Evolutionary conservation across 345 rosid genomes (phyloP).

Genomic region (Viola odorata): DNA sequence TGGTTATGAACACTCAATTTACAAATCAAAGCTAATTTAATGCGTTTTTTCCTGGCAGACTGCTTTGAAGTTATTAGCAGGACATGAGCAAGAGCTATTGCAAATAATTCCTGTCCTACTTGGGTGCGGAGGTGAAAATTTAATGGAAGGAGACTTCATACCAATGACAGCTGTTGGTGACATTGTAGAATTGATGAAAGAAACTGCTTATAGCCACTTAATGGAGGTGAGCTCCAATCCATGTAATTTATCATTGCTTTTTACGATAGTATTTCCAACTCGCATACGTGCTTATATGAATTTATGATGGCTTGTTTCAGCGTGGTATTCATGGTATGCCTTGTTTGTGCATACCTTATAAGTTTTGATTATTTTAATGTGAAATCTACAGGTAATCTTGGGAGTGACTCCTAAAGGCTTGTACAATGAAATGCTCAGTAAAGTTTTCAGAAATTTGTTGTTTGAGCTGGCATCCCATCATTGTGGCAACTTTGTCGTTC

Average conservation of each 20-base stretch:
- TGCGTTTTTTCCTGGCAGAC: slow-evolving; percentile 45
- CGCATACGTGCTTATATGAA: neutral
- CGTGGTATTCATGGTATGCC: neutral
- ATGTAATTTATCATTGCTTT: neutral
- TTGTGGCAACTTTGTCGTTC: slow-evolving; percentile 91
- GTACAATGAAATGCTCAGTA: slow-evolving; percentile 58
- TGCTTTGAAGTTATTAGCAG: slow-evolving; percentile 59
- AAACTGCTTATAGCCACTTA: slow-evolving; percentile 81
- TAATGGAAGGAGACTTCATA: slow-evolving; percentile 37
- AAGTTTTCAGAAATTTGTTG: slow-evolving; percentile 65
- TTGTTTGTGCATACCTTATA: neutral
- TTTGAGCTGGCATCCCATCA: slow-evolving; percentile 68
- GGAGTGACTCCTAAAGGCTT: slow-evolving; percentile 78
- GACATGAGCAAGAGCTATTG: slow-evolving; percentile 56
- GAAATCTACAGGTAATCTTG: slow-evolving; percentile 74
- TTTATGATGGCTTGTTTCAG: too few relatives aligned
- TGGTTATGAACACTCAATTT: too few relatives aligned
- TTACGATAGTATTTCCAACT: neutral
- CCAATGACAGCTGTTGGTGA: slow-evolving; percentile 31
- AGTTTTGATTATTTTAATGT: neutral
- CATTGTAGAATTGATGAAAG: slow-evolving; percentile 51
- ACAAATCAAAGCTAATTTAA: too few relatives aligned
- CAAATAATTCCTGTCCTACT: slow-evolving; percentile 61
- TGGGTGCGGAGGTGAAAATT: slow-evolving; percentile 42
- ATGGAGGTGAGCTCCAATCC: slow-evolving; percentile 58